These are phyloP conservation scores for Arachis hypogaea DNA, from an alignment of 306 rosid species.

Conservation along the genomic window DNA sequence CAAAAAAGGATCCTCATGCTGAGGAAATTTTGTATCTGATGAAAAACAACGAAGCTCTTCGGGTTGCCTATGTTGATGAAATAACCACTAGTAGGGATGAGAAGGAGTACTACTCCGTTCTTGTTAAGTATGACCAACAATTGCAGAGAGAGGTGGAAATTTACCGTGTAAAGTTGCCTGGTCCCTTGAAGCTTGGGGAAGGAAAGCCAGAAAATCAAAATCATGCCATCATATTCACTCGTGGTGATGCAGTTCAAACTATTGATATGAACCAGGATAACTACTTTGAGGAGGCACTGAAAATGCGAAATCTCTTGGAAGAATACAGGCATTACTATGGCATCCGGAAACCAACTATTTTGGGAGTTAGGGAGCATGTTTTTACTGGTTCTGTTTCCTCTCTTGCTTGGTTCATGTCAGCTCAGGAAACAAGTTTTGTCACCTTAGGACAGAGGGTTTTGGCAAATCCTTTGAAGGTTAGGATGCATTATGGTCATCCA, in stretches of 20 bases:
- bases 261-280: slow-evolving; percentile 62
- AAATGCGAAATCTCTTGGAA: slow-evolving; percentile 55
- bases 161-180: slow-evolving; percentile 53
- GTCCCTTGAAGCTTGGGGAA: slow-evolving; percentile 60
- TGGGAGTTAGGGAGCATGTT: slow-evolving; percentile 56
- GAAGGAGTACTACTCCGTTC: slow-evolving; percentile 54
- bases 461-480: slow-evolving; percentile 58
- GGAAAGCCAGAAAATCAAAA: slow-evolving; percentile 62
- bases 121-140: slow-evolving; percentile 56
- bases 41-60: slow-evolving; percentile 54
- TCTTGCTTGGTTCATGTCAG: slow-evolving; percentile 64
- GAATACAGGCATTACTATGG: slow-evolving; percentile 50
- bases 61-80: slow-evolving; percentile 59
- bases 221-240: slow-evolving; percentile 55
- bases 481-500: slow-evolving; percentile 63
- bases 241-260: slow-evolving; percentile 59
- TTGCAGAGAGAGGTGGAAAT: slow-evolving; percentile 55
- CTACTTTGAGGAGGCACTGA: slow-evolving; percentile 59
- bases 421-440: slow-evolving; percentile 59
- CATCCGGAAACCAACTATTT: slow-evolving; percentile 51
- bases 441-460: slow-evolving; percentile 60
- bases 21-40: slow-evolving; percentile 53
- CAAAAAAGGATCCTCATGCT: slow-evolving; percentile 58
- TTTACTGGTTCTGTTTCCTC: slow-evolving; percentile 61
- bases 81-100: slow-evolving; percentile 45